A percentile compares a stretch with the other conserved stretches of the same genome.
phyloP scores from a whole-genome alignment of 1,139 yeast species.

The Candida pseudoviswanathii region DNA sequence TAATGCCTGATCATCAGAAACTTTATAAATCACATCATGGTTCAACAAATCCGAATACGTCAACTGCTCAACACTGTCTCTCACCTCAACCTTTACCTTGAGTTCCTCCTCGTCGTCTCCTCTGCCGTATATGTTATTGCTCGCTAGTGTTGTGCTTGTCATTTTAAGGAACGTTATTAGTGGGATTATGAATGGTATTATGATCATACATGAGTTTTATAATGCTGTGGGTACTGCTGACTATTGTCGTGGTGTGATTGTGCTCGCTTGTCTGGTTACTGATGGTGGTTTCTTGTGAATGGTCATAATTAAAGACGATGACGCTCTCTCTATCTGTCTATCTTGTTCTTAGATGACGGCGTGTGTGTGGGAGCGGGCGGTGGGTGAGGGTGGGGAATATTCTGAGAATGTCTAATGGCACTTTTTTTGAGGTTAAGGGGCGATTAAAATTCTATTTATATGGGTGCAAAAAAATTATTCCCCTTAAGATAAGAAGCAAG shows the following conservation, averaged over 20 bases:
- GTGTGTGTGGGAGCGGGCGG: too few relatives aligned
- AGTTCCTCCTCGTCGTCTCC: background rate
- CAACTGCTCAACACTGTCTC: constrained; percentile 1
- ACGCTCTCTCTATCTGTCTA: background rate
- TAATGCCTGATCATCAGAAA: constrained; percentile 5
- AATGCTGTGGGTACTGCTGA: too few relatives aligned
- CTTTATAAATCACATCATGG: constrained; percentile 3
- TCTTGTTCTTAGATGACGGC: too few relatives aligned
- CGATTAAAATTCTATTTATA: background rate
- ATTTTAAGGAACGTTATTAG: background rate
- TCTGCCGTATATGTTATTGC: too few relatives aligned
- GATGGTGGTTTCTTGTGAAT: too few relatives aligned
- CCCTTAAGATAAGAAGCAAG: background rate
- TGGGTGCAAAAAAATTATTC: constrained; percentile 3
- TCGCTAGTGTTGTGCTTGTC: background rate
- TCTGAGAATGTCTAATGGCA: background rate
- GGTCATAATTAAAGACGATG: background rate
- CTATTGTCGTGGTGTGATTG: too few relatives aligned
- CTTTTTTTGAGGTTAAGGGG: background rate
- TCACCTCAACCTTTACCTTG: too few relatives aligned
- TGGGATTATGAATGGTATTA: background rate
- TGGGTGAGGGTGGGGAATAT: background rate
- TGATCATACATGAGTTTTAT: constrained; percentile 1
- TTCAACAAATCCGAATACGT: constrained; percentile 1
- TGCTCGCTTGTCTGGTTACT: too few relatives aligned